Evolutionary conservation across 192 early-diverging fungal genomes (phyloP).

Genomic region (Coemansia asiatica): DNA sequence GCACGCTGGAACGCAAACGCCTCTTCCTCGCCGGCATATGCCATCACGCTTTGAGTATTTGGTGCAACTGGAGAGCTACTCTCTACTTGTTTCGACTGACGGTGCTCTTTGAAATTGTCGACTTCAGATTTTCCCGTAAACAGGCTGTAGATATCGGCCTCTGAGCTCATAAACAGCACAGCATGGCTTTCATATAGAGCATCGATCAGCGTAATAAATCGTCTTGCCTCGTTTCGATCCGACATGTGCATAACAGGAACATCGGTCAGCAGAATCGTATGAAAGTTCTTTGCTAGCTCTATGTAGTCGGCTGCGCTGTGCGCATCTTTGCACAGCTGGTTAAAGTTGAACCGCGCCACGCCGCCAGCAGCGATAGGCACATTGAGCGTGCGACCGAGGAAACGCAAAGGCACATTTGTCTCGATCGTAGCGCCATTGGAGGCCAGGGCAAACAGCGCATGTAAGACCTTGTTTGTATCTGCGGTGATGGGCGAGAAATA

Average conservation of each 20-base stretch:
- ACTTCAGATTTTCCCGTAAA: conserved; percentile 67
- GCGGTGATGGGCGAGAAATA: conserved; percentile 69
- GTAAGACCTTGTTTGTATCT: conserved; percentile 37
- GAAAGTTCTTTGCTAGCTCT: conserved; percentile 71
- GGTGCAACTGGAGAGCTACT: conserved; percentile 2
- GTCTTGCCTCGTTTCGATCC: conserved; percentile 82
- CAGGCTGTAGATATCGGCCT: conserved; percentile 63
- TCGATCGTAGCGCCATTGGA: conserved; percentile 20
- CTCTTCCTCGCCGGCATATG: conserved; percentile 79
- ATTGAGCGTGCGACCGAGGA: conserved; percentile 72
- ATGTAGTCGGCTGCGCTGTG: conserved; percentile 89
- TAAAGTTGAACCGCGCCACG: conserved; percentile 75
- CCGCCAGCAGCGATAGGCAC: conserved; percentile 67
- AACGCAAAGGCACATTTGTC: conserved; percentile 51
- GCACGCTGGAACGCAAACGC: conserved; percentile 95
- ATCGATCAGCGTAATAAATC: conserved; percentile 94
- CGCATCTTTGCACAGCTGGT: conserved; percentile 72
- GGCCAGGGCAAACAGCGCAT: conserved; percentile 40
- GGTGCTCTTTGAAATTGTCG: conserved; percentile 24
- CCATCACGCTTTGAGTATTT: conserved; percentile 5
- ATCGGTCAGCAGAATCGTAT: conserved; percentile 75
- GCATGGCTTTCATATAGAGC: conserved; percentile 85
- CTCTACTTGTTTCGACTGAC: background rate
- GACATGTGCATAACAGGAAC: conserved; percentile 66
- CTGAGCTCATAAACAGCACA: conserved; percentile 71